These are phyloP conservation scores for Scalesia atractyloides DNA, from an alignment of 129 eudicot genomes.

Conservation along the genomic window DNA sequence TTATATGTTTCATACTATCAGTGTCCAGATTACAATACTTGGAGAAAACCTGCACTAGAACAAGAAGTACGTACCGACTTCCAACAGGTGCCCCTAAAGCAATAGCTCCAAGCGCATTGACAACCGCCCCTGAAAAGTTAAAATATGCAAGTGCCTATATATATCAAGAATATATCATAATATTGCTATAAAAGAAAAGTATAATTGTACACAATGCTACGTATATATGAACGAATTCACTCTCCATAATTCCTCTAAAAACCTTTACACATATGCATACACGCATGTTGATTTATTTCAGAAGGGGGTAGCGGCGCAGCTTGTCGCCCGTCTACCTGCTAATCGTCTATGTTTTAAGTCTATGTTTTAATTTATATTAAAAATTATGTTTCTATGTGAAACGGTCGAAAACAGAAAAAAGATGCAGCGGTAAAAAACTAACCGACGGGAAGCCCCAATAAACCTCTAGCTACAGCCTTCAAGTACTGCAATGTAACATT, in stretches of 20 bases:
- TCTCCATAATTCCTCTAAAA: background rate
- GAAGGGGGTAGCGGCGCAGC: too few relatives aligned
- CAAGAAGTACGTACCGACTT: slow-evolving; percentile 46
- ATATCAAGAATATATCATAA: slow-evolving; percentile 15
- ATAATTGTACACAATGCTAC: background rate
- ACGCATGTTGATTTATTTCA: background rate
- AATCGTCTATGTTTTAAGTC: too few relatives aligned
- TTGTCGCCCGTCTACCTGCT: too few relatives aligned
- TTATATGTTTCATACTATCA: slow-evolving; percentile 3
- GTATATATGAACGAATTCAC: background rate
- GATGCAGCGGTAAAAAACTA: slow-evolving; percentile 33
- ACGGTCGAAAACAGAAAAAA: background rate
- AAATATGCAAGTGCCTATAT: background rate
- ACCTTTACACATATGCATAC: background rate
- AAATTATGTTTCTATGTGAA: background rate
- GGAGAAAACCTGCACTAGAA: slow-evolving; percentile 14
- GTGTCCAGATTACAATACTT: slow-evolving; percentile 8
- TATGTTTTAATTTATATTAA: too few relatives aligned
- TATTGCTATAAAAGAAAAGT: background rate
- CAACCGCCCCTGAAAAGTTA: slow-evolving; percentile 68
- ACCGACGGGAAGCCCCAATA: slow-evolving; percentile 75
- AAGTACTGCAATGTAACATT: slow-evolving; percentile 54
- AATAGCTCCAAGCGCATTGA: slow-evolving; percentile 91
- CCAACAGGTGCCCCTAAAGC: slow-evolving; percentile 48
- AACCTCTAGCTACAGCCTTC: slow-evolving; percentile 79